Conservation (phyloP, 495 filamentous ascomycete species). For the Monascus purpureus region DNA sequence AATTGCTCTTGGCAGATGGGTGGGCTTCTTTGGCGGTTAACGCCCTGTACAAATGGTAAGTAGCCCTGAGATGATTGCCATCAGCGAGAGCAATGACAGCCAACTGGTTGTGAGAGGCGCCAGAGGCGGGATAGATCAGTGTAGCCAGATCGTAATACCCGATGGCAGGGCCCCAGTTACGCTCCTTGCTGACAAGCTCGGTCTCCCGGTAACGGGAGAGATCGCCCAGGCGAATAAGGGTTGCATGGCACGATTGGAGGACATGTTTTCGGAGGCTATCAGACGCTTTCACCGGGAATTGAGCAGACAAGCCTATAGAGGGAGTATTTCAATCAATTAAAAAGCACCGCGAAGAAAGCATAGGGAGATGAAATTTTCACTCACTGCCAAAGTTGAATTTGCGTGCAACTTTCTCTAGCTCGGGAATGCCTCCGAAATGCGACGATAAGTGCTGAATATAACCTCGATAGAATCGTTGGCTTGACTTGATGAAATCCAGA, state of each 20-base stretch:
- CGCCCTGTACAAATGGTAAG: constrained; percentile 81
- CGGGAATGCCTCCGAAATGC: constrained; percentile 53
- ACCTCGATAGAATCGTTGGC: constrained; percentile 73
- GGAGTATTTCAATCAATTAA: too few species aligned
- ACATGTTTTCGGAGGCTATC: constrained; percentile 40
- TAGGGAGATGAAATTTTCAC: constrained; percentile 3
- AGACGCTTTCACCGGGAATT: constrained; percentile 25
- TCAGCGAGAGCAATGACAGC: constrained; percentile 70
- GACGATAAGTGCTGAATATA: constrained; percentile 69
- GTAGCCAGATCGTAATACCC: constrained; percentile 76
- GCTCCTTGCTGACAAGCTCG: constrained; percentile 46
- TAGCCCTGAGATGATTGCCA: constrained; percentile 61
- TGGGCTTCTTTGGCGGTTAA: constrained; percentile 59
- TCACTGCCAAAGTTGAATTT: constrained; percentile 50
- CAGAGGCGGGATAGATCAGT: constrained; percentile 62
- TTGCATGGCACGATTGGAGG: constrained; percentile 64
- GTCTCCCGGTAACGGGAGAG: constrained; percentile 81
- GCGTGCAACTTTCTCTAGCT: constrained; percentile 57
- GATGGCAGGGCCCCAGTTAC: constrained; percentile 66
- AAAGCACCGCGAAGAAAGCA: constrained; percentile 6
- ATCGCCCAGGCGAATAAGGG: constrained; percentile 78
- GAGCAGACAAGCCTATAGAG: constrained; percentile 18
- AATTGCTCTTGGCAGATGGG: constrained; percentile 54
- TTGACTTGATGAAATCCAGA: constrained; percentile 67
- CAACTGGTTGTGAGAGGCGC: constrained; percentile 74